Evolutionary conservation across 306 rosid species (phyloP).

Genomic region (Casuarina glauca): DNA sequence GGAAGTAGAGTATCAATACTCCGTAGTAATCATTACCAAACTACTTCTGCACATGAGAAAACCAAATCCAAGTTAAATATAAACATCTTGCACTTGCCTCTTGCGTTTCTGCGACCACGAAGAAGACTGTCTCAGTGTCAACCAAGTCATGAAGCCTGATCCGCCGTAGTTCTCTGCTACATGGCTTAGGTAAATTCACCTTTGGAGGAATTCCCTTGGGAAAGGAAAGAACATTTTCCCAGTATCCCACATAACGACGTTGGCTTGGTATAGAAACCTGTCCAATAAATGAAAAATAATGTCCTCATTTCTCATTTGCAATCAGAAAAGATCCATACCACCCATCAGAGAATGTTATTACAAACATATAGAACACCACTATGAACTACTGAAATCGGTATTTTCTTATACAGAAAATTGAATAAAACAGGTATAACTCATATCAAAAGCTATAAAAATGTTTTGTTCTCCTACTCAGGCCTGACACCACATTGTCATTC

Average conservation of each 20-base stretch:
- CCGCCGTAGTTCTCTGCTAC: constrained; percentile 79
- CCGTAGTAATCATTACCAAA: neutral
- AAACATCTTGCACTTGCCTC: constrained; percentile 44
- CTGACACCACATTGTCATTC: neutral
- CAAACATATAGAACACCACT: neutral
- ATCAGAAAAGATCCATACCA: neutral
- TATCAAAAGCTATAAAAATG: neutral
- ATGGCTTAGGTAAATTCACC: constrained; percentile 59
- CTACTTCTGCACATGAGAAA: constrained; percentile 5
- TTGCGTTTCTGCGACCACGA: constrained; percentile 75
- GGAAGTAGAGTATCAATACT: neutral
- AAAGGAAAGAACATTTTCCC: constrained; percentile 57
- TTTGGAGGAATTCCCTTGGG: constrained; percentile 39
- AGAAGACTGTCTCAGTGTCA: constrained; percentile 59
- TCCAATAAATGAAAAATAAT: constrained; percentile 22
- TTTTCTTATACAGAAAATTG: neutral
- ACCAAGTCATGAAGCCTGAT: constrained; percentile 78
- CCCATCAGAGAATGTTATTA: neutral
- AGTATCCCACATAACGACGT: constrained; percentile 77
- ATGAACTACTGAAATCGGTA: neutral
- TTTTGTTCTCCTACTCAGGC: neutral
- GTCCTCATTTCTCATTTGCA: neutral
- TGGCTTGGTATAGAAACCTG: constrained; percentile 99
- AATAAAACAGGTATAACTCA: neutral
- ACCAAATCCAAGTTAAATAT: neutral